Evolutionary conservation across 768 basidiomycete species (phyloP).

Genomic region (Leucogyrophana mollusca): DNA sequence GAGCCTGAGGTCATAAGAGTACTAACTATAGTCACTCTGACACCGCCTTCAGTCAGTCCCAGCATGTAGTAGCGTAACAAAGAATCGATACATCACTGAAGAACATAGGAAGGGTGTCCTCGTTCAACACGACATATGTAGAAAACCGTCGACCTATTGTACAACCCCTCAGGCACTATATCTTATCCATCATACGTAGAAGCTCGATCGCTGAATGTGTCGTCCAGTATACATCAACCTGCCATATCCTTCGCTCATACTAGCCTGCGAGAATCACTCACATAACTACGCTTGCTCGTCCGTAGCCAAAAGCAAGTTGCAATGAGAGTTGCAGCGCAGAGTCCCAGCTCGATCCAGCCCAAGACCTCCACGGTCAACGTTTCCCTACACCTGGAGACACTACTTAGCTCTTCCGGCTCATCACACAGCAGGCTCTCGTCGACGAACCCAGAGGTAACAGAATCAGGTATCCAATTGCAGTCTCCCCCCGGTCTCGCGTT

Average conservation of each 20-base stretch:
- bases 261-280: conserved; percentile 42
- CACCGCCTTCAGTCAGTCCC: neutral
- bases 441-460: conserved; percentile 27
- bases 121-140: neutral
- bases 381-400: conserved; percentile 58
- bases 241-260: conserved; percentile 29
- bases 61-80: neutral
- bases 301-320: conserved; percentile 56
- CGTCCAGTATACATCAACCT: conserved; percentile 18
- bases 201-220: conserved; percentile 29
- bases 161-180: too few species aligned
- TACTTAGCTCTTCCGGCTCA: conserved; percentile 19
- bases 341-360: conserved; percentile 72
- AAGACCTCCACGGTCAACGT: conserved; percentile 71
- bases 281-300: conserved; percentile 34
- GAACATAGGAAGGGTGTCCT: neutral
- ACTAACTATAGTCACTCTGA: neutral
- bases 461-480: conserved; percentile 52
- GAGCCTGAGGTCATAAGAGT: too few species aligned
- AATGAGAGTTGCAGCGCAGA: conserved; percentile 55
- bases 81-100: neutral
- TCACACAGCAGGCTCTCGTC: conserved; percentile 21
- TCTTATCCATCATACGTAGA: conserved; percentile 24
- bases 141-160: too few species aligned
- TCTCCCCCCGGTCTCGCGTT: conserved; percentile 56